Percentiles rank a stretch among this genome's conserved stretches.
Conservation (phyloP, 345 rosid species). For the Gossypioides kirkii region DNA sequence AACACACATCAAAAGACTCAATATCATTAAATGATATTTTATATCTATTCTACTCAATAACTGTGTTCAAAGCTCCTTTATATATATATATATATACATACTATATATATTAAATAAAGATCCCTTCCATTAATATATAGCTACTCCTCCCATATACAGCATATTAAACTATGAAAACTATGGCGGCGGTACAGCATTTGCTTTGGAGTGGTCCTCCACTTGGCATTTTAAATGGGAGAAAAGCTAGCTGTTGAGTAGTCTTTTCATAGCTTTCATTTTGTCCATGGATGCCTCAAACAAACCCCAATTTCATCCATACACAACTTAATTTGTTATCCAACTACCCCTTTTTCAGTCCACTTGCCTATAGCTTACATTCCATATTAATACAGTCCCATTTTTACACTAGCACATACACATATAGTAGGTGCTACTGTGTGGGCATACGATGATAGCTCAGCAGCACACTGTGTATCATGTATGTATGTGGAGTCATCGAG, state of each 20-base stretch:
- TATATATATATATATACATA: no score
- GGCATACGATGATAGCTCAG: neutral
- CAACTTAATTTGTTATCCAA: neutral
- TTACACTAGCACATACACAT: no score
- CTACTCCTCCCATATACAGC: no score
- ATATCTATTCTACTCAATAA: no score
- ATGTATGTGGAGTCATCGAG: neutral
- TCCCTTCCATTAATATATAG: no score
- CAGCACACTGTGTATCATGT: neutral
- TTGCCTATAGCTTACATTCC: neutral
- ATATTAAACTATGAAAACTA: no score
- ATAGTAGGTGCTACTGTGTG: neutral
- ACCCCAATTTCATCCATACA: neutral
- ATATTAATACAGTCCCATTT: no score
- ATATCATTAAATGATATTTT: no score
- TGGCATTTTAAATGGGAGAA: neutral
- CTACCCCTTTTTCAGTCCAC: neutral
- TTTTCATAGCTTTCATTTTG: no score
- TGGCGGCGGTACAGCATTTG: neutral
- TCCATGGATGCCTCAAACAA: neutral
- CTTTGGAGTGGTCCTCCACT: neutral
- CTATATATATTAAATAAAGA: no score
- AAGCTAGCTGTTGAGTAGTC: neutral
- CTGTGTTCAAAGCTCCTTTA: no score
- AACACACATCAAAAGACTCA: no score